Evolutionary conservation across 139 green algal species (phyloP).

Genomic region (Zygnema circumcarinatum): DNA sequence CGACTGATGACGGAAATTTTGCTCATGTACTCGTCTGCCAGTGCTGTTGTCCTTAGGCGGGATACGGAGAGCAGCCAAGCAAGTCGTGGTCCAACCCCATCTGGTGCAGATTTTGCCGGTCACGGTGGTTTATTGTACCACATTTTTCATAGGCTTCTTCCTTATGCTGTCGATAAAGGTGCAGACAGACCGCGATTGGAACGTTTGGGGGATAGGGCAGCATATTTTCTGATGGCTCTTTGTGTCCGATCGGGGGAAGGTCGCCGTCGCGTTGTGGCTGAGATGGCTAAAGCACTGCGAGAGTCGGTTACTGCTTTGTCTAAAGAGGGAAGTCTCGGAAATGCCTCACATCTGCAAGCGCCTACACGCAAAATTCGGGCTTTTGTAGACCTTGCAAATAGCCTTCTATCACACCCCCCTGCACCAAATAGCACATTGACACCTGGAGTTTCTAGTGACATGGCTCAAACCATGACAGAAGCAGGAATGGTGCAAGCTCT

Average conservation of each 20-base stretch:
- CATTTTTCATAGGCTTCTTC: slow-evolving; percentile 78
- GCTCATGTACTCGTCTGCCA: slow-evolving; percentile 76
- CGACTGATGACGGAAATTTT: slow-evolving; percentile 84
- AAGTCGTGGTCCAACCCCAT: background rate
- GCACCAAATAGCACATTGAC: background rate
- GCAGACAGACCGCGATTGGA: background rate
- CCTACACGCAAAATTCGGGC: slow-evolving; percentile 29
- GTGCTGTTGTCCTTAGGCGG: slow-evolving; percentile 80
- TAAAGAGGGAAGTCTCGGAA: background rate
- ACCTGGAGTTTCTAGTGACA: slow-evolving; percentile 68
- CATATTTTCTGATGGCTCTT: slow-evolving; percentile 70
- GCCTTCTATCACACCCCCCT: slow-evolving; percentile 31
- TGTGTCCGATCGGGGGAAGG: slow-evolving; percentile 84
- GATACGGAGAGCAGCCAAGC: slow-evolving; percentile 70
- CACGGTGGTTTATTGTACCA: slow-evolving; percentile 66
- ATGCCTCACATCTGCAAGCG: background rate
- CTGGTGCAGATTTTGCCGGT: background rate
- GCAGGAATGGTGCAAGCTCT: slow-evolving; percentile 75
- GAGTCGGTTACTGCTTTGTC: background rate
- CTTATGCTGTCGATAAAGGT: background rate
- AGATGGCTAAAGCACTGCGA: slow-evolving; percentile 74
- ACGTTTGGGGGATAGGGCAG: slow-evolving; percentile 14
- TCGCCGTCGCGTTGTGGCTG: slow-evolving; percentile 74
- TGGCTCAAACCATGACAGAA: slow-evolving; percentile 78
- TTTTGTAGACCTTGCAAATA: slow-evolving; percentile 40